A percentile compares a stretch with the other conserved stretches of the same genome.
Evolutionary conservation across 495 filamentous ascomycete species (phyloP).

Genomic region (Xanthoparmelia taractica): DNA sequence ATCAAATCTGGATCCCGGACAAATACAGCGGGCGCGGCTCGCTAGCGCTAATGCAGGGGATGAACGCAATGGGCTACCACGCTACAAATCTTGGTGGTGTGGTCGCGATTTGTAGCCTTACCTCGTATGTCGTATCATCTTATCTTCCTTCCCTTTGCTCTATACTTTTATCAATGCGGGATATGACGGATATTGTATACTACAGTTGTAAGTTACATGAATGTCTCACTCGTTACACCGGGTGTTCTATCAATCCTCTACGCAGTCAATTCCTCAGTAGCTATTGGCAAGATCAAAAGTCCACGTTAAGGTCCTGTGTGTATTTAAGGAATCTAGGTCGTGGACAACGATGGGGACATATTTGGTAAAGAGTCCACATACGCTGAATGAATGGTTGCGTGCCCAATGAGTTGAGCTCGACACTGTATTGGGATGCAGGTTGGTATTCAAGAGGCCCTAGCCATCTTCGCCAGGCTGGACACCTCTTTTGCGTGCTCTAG

Average conservation of each 20-base stretch:
- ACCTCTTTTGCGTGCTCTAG: constrained; percentile 36
- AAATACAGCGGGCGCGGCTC: not conserved
- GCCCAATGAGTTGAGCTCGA: constrained; percentile 51
- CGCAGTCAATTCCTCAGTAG: constrained; percentile 42
- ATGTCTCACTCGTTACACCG: constrained; percentile 56
- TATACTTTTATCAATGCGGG: not conserved
- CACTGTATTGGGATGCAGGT: constrained; percentile 44
- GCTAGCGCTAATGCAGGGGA: not conserved
- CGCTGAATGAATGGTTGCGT: constrained; percentile 44
- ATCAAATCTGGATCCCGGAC: too few relatives aligned
- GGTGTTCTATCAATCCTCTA: constrained; percentile 63
- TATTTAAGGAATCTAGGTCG: constrained; percentile 50
- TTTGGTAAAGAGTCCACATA: constrained; percentile 48
- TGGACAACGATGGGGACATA: constrained; percentile 57
- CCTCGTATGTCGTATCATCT: not conserved
- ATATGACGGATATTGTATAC: constrained; percentile 30
- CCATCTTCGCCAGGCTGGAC: constrained; percentile 56
- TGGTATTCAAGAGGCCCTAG: constrained; percentile 50
- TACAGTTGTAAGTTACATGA: constrained; percentile 51
- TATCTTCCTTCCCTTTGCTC: not conserved
- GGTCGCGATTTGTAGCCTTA: not conserved
- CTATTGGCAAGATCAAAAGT: constrained; percentile 49
- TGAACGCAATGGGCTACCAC: too few relatives aligned
- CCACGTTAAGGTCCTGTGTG: constrained; percentile 49
- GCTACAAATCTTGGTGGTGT: too few relatives aligned